Conservation (phyloP, 2,329 filamentous ascomycete species). For the Aspergillus latus region DNA sequence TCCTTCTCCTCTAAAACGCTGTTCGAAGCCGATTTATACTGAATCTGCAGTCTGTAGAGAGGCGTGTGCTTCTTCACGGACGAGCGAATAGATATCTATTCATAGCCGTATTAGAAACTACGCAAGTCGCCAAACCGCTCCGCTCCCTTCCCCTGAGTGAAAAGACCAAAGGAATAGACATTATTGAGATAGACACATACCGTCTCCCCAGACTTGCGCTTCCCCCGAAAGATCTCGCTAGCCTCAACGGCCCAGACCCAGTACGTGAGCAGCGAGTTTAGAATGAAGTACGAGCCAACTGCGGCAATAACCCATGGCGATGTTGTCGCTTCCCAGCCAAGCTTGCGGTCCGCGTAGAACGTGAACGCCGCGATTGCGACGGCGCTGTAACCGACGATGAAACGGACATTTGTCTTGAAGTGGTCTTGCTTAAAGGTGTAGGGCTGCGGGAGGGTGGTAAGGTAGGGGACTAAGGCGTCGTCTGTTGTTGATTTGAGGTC, state of each 20-base stretch:
- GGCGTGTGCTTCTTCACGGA: conserved; percentile 76
- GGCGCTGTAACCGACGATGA: conserved; percentile 78
- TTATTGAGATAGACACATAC: conserved; percentile 26
- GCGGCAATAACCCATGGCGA: conserved; percentile 71
- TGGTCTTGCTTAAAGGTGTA: conserved; percentile 75
- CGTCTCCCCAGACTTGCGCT: conserved; percentile 66
- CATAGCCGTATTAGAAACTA: not conserved
- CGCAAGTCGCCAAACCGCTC: not conserved
- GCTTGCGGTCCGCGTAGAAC: conserved; percentile 88
- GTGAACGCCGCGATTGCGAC: conserved; percentile 77
- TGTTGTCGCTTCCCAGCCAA: conserved; percentile 86
- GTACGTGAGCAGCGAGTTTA: conserved; percentile 75
- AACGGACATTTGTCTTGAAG: conserved; percentile 74
- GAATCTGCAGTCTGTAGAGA: conserved; percentile 72
- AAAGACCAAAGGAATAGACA: too few relatives aligned
- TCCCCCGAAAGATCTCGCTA: conserved; percentile 77
- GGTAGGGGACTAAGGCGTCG: conserved; percentile 90
- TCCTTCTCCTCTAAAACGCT: conserved; percentile 48
- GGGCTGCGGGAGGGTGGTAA: conserved; percentile 71
- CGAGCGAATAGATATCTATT: conserved; percentile 70
- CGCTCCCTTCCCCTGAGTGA: too few relatives aligned
- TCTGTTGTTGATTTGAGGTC: conserved; percentile 97
- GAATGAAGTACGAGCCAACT: conserved; percentile 72
- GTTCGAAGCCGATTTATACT: conserved; percentile 40
- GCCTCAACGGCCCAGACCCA: conserved; percentile 87